Conservation (phyloP, 495 filamentous ascomycete species). For the Amphirosellinia nigrospora region DNA sequence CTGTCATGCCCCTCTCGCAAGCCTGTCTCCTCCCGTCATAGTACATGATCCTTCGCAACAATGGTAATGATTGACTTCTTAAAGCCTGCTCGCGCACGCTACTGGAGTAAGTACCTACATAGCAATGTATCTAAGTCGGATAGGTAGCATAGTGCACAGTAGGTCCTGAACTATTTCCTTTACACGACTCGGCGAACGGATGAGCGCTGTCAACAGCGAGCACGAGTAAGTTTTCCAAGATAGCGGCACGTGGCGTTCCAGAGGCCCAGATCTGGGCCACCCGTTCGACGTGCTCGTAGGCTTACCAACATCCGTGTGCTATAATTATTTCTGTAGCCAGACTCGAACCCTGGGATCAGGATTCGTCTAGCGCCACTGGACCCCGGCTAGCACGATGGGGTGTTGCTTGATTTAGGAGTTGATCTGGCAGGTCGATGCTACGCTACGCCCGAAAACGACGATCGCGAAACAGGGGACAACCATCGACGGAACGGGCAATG, state of each 20-base stretch:
- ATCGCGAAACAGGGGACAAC: slow-evolving; percentile 19
- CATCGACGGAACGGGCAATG: neutral
- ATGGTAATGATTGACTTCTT: neutral
- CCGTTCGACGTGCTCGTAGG: too few relatives aligned
- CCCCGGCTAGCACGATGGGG: neutral
- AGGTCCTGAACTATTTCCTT: neutral
- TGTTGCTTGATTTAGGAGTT: slow-evolving; percentile 3
- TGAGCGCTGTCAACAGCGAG: neutral
- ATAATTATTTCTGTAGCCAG: slow-evolving; percentile 16
- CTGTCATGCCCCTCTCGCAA: slow-evolving; percentile 2
- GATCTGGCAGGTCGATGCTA: slow-evolving; percentile 3
- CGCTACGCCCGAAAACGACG: slow-evolving; percentile 7
- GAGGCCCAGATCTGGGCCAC: neutral
- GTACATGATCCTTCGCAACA: neutral
- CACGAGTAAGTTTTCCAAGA: slow-evolving; percentile 6
- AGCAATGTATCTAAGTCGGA: neutral
- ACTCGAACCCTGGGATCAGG: neutral
- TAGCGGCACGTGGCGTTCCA: slow-evolving; percentile 4
- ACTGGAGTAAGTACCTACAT: neutral
- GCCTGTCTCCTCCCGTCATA: neutral
- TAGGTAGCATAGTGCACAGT: neutral
- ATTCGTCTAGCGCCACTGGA: slow-evolving; percentile 2
- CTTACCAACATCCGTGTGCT: too few relatives aligned
- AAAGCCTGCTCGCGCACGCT: neutral
- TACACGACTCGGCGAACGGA: neutral